Base-by-base conservation (phyloP, 1,284 basidiomycete species). In the Tranzscheliella williamsii region DNA sequence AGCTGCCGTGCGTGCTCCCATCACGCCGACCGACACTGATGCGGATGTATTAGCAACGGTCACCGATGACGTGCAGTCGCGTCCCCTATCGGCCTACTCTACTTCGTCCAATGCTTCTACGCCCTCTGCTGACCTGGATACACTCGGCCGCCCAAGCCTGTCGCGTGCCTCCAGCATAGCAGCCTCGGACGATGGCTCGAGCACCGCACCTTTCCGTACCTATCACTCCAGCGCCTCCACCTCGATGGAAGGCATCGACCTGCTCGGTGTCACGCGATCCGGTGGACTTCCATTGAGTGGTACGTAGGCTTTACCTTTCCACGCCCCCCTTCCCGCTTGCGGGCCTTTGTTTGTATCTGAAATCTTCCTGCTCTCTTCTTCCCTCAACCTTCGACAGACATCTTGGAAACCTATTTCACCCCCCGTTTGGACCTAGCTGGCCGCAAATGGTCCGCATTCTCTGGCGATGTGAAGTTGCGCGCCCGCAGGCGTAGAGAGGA, bases 401-500 rank as follows among this genome's bases (percentile, higher is more conserved):
- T 72, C 22, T 41, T 90, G 78, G 89, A 91, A 78, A 91, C 89
- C 1, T 91, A 86, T 74, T 90, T 89, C 69, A 90, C 94, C 79
- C 91, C 91, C 3, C 86, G 89, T 61, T 81, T 95, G 56, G 92
- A 95, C 78, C 83, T 95, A 2, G 81, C 93, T 27, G 90, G 94
- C 73, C 85, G 92, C 29, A 85, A 86, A 46, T 83, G 93, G 24
- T 87, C 90, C 78, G 90, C 88, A 48, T 90, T 91, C 66, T 86
- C 88, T 49, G 87, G 90, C 55, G 83, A 85, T 46, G 82, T 94
- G 54, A 90, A 88, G 80, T 81, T 88, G 55, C 83, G 84, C 42
- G 81, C 84, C 2, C 75, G 85, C 15, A 79, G 80, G 31, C 56
- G 76, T 29, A 68, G 69, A 71, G 87, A 86, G 79, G 85, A 88